Percentiles rank a stretch among this genome's conserved stretches.
Evolutionary conservation across 1,284 basidiomycete species (phyloP).

Genomic region (Prillingera fragicola): DNA sequence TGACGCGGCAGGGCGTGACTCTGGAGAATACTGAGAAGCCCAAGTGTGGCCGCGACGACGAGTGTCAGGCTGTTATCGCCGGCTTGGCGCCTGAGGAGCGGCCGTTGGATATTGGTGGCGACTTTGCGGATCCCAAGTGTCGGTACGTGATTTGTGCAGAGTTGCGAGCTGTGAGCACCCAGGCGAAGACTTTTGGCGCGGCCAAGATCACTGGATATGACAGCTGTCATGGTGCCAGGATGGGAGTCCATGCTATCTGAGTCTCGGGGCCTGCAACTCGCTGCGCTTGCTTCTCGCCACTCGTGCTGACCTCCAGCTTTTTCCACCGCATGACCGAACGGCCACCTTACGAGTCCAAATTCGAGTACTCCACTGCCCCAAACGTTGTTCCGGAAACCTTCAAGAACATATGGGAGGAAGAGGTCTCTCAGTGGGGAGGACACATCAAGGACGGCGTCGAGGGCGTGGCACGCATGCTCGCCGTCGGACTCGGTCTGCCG

Average conservation of each 20-base stretch:
- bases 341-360: conserved; percentile 71
- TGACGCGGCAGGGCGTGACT: conserved; percentile 65
- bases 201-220: too few relatives aligned
- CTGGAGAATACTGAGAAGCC: conserved; percentile 90
- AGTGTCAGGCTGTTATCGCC: conserved; percentile 43
- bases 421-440: conserved; percentile 71
- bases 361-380: conserved; percentile 65
- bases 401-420: conserved; percentile 58
- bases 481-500: conserved; percentile 69
- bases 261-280: too few relatives aligned
- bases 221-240: too few relatives aligned
- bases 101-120: conserved; percentile 63
- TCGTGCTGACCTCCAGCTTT: conserved; percentile 52
- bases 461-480: conserved; percentile 72
- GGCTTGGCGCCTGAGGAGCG: conserved; percentile 65
- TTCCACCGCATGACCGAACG: conserved; percentile 78
- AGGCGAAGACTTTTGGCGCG: too few relatives aligned
- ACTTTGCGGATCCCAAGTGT: conserved; percentile 83
- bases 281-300: too few relatives aligned
- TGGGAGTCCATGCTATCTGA: too few relatives aligned
- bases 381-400: conserved; percentile 70
- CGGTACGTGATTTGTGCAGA: conserved; percentile 52
- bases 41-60: conserved; percentile 59
- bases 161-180: neutral
- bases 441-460: conserved; percentile 78